phyloP scores from a whole-genome alignment of 2,329 filamentous ascomycete genomes.

The Paecilomyces fulvus region DNA sequence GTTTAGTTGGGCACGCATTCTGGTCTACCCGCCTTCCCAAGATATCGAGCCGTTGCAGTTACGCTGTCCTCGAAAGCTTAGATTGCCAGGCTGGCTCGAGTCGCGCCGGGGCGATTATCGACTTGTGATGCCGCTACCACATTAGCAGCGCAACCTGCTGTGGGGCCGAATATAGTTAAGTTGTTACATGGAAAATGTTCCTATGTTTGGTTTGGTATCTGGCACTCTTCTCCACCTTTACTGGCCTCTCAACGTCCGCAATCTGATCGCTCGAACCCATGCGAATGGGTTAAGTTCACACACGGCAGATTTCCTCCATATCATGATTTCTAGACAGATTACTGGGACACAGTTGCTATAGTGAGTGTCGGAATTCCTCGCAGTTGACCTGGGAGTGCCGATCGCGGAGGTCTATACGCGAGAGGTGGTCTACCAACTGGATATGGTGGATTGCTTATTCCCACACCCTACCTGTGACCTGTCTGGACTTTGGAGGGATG shows the following conservation, averaged over 20 bases:
- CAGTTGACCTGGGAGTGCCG: neutral
- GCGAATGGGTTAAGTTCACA: neutral
- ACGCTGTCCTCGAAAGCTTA: neutral
- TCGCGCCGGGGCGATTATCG: neutral
- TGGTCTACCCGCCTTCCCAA: conserved; percentile 1
- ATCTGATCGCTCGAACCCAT: neutral
- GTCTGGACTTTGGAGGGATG: neutral
- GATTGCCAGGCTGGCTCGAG: neutral
- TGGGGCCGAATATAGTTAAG: conserved; percentile 4
- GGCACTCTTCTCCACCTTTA: conserved; percentile 6
- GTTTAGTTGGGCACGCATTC: neutral
- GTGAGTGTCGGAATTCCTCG: neutral
- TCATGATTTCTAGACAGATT: no score
- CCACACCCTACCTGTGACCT: neutral
- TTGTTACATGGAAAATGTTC: conserved; percentile 34
- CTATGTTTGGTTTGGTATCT: conserved; percentile 32
- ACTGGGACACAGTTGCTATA: neutral
- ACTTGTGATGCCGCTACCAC: conserved; percentile 5
- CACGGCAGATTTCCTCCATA: neutral
- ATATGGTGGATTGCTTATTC: neutral
- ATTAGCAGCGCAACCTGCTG: conserved; percentile 7
- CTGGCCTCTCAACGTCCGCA: conserved; percentile 1
- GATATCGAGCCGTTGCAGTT: neutral
- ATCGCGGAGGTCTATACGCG: neutral
- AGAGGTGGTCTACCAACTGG: neutral